Percentiles rank a stretch among this genome's conserved stretches.
Conservation (phyloP, 208 protist species). For the Tritrichomonas foetus region DNA sequence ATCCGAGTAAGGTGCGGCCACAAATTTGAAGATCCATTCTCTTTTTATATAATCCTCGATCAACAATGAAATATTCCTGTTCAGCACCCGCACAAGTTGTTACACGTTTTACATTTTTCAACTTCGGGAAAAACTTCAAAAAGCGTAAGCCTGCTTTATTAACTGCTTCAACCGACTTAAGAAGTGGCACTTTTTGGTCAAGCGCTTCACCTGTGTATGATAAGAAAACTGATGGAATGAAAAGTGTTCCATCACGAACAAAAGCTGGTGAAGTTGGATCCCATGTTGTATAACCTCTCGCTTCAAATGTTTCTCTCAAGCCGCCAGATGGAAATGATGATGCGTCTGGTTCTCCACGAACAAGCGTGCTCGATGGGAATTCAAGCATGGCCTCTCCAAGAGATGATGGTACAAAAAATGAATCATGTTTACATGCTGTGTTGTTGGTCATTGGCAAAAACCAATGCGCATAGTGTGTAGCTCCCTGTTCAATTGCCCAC, state of each 20-base stretch:
- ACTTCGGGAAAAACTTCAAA: constrained; percentile 43
- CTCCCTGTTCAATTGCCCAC: constrained; percentile 66
- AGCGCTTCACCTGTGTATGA: constrained; percentile 67
- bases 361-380: constrained; percentile 53
- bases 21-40: constrained; percentile 63
- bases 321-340: constrained; percentile 70
- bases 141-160: constrained; percentile 44
- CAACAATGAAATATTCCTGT: constrained; percentile 74
- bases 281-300: constrained; percentile 70
- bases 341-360: constrained; percentile 70
- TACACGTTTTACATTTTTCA: background rate
- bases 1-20: constrained; percentile 65
- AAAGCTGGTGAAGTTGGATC: constrained; percentile 70
- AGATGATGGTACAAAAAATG: background rate
- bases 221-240: constrained; percentile 68
- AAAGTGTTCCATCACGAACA: constrained; percentile 62
- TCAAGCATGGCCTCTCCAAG: constrained; percentile 31
- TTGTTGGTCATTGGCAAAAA: constrained; percentile 59
- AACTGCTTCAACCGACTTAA: constrained; percentile 59
- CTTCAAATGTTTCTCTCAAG: constrained; percentile 64
- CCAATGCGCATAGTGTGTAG: constrained; percentile 69
- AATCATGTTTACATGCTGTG: constrained; percentile 52
- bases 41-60: constrained; percentile 57
- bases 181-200: constrained; percentile 71
- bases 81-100: constrained; percentile 55